Evolutionary conservation across 768 basidiomycete species (phyloP).

Genomic region (Mycena albidolilacea): DNA sequence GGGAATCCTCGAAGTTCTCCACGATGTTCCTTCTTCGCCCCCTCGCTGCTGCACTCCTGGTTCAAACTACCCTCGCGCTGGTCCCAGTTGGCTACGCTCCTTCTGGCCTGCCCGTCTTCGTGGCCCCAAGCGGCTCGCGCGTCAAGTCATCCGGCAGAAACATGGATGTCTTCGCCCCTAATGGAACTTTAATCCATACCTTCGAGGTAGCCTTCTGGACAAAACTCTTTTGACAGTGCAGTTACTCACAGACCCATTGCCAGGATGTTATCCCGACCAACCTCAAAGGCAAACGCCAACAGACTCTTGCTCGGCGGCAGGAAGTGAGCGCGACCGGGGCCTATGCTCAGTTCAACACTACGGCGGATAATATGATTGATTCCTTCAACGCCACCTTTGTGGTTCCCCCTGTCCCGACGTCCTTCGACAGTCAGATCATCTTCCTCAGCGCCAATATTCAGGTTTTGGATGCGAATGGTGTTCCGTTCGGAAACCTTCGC

Average conservation of each 20-base stretch:
- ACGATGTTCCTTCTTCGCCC: slow-evolving; percentile 30
- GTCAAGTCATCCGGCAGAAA: slow-evolving; percentile 9
- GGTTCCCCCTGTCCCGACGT: slow-evolving; percentile 9
- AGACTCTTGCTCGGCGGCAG: slow-evolving; percentile 9
- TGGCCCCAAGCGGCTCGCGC: slow-evolving; percentile 29
- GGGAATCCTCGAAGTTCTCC: slow-evolving; percentile 9
- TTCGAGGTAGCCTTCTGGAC: slow-evolving; percentile 13
- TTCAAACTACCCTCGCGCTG: slow-evolving; percentile 14
- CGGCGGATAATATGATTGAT: slow-evolving; percentile 22
- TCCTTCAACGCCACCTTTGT: slow-evolving; percentile 30
- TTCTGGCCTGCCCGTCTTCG: slow-evolving; percentile 21
- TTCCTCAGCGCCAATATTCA: slow-evolving; percentile 23
- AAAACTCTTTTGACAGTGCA: slow-evolving; percentile 11
- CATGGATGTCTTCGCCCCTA: slow-evolving; percentile 19
- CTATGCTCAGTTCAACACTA: slow-evolving; percentile 11
- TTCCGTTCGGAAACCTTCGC: slow-evolving; percentile 27
- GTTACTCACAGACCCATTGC: slow-evolving; percentile 12
- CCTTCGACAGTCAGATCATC: slow-evolving; percentile 28
- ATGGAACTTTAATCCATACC: slow-evolving; percentile 27
- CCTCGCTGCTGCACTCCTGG: slow-evolving; percentile 27
- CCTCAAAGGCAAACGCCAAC: slow-evolving; percentile 12
- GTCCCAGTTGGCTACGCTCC: slow-evolving; percentile 5
- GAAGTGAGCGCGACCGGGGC: too few species aligned
- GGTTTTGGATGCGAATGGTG: slow-evolving; percentile 19
- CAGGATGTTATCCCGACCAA: slow-evolving; percentile 26